Base-by-base conservation (phyloP, 148 eudicot species). In the Diospyros lotus region DNA sequence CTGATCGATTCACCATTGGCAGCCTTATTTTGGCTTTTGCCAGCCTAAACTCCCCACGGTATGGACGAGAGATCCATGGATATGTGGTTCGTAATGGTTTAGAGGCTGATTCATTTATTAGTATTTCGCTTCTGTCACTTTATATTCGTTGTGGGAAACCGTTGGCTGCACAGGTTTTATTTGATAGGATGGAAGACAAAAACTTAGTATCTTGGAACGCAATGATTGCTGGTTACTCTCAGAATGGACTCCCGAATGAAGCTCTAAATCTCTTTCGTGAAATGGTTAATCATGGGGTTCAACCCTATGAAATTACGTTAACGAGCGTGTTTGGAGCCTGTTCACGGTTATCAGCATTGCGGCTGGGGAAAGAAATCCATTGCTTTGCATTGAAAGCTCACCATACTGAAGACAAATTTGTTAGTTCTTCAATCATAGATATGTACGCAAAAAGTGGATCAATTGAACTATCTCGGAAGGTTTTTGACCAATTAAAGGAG, bases 401-500 rank as follows among this genome's bases (percentile, higher is more conserved):
- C 62, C 81, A 85, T 48, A 67, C 65, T 10, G 77, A 78, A 51
- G 90, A 88, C 46, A 42, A 12, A 41, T 85, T 78, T 72, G 73
- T 90, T 68, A 46, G 71, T 65, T 85, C 78, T 78, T 75, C 92
- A 11, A 60, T 88, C 64, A 82, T 90, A 69, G 90, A 90, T 75
- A 87, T 87, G 92, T 88, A 90, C 69, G 90, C 92, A 58, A 88
- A 90, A 78, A 77, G 72, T 80, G 90, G 95, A 18, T 84, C 80
- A 66, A 78, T 88, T 64, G 83, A 82, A 68, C 75, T 72, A 74
- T 84, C 92, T 28, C 70, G 77, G 46, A 84, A 64, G 64, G 75
- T 88, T 72, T 90, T 90, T 76, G 81, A 82, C n/a, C 69, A 51
- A 69, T 74, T 75, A 40, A 73, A 75, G 52, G 56, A 72, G 72